These are phyloP conservation scores for Lunularia cruciata DNA, from an alignment of 225 moss, liverwort and hornwort species.

Conservation along the genomic window DNA sequence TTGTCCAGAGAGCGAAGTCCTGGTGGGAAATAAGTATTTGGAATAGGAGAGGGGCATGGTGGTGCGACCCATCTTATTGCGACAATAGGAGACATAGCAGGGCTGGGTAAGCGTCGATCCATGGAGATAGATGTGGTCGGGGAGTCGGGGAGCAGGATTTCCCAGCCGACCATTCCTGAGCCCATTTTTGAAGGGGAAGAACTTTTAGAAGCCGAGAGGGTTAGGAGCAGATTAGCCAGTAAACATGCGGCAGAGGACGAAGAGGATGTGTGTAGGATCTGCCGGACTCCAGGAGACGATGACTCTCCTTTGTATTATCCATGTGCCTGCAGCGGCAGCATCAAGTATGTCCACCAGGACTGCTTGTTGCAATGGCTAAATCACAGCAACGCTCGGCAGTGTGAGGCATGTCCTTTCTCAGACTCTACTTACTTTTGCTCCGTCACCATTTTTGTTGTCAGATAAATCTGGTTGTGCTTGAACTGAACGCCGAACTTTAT, in stretches of 20 bases:
- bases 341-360: constrained; percentile 72
- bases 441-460: too few relatives aligned
- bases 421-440: too few relatives aligned
- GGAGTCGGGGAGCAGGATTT: constrained; percentile 25
- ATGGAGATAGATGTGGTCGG: constrained; percentile 55
- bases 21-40: neutral
- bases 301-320: constrained; percentile 64
- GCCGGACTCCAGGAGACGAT: constrained; percentile 59
- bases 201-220: constrained; percentile 10
- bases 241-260: constrained; percentile 53
- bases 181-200: constrained; percentile 24
- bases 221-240: constrained; percentile 8
- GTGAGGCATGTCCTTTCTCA: constrained; percentile 48
- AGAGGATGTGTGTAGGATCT: constrained; percentile 70
- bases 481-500: too few relatives aligned
- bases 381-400: constrained; percentile 66
- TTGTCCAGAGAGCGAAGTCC: constrained; percentile 4
- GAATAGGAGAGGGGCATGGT: constrained; percentile 39
- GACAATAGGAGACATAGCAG: constrained; percentile 33
- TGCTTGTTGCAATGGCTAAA: constrained; percentile 72
- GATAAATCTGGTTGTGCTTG: too few relatives aligned
- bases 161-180: constrained; percentile 23
- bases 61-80: constrained; percentile 23
- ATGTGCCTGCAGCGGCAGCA: constrained; percentile 75
- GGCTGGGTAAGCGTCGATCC: constrained; percentile 12